Percentiles rank a stretch among this genome's conserved stretches.
phyloP scores from a whole-genome alignment of 805 yeast genomes.

The Candida succiphila region DNA sequence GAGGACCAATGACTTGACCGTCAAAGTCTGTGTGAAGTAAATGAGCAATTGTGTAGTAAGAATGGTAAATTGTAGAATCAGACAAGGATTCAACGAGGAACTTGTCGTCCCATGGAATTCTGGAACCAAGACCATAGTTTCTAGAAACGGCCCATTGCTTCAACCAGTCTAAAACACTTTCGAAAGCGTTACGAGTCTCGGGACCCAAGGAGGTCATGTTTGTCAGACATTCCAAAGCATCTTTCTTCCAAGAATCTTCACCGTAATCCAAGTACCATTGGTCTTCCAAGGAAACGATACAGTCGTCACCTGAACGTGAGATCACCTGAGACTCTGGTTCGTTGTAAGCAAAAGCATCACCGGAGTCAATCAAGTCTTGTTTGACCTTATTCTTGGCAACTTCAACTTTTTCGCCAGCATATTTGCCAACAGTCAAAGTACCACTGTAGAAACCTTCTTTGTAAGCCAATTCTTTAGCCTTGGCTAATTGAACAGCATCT shows the following conservation, averaged over 20 bases:
- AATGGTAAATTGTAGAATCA: conserved; percentile 93
- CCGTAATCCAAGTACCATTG: conserved; percentile 99
- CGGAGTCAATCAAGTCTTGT: conserved; percentile 66
- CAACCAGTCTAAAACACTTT: conserved; percentile 91
- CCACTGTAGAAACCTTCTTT: conserved; percentile 96
- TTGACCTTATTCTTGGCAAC: conserved; percentile 81
- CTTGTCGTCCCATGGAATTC: conserved; percentile 93
- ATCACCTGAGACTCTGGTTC: conserved; percentile 90
- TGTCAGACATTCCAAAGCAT: conserved; percentile 70
- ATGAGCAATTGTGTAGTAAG: conserved; percentile 86
- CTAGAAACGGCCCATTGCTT: conserved; percentile 98
- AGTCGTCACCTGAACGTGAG: conserved; percentile 94
- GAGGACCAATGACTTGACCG: conserved; percentile 67
- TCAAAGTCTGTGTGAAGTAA: conserved; percentile 79
- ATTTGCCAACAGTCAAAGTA: conserved; percentile 67
- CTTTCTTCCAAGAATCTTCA: conserved; percentile 80
- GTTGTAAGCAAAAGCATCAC: conserved; percentile 79
- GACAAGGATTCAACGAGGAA: conserved; percentile 90
- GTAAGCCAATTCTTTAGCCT: conserved; percentile 91
- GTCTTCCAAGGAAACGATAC: conserved; percentile 94
- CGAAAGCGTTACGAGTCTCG: conserved; percentile 87
- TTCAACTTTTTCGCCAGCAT: conserved; percentile 85
- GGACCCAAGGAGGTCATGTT: conserved; percentile 68
- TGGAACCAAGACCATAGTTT: conserved; percentile 92
- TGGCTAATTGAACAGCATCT: conserved; percentile 75